phyloP scores from a whole-genome alignment of 1,284 basidiomycete genomes.

The Butyriboletus appendiculatus region DNA sequence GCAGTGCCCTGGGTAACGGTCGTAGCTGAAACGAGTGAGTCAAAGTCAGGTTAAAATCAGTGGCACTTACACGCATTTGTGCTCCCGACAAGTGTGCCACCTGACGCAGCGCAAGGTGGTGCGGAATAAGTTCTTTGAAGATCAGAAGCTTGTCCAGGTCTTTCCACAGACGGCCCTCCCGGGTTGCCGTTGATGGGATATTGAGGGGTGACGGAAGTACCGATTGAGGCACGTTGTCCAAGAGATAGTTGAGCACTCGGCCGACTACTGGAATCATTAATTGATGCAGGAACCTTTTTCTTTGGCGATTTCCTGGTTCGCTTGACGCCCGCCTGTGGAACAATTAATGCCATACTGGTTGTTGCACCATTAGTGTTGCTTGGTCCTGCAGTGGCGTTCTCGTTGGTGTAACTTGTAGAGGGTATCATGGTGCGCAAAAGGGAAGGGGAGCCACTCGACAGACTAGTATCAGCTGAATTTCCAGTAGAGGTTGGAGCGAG shows the following conservation, averaged over 20 bases:
- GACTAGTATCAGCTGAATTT: conserved; percentile 7
- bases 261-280: neutral
- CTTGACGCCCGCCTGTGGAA: neutral
- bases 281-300: conserved; percentile 3
- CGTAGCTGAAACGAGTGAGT: conserved; percentile 16
- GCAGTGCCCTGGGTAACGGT: conserved; percentile 3
- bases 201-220: conserved; percentile 18
- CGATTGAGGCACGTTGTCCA: conserved; percentile 4
- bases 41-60: neutral
- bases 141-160: neutral
- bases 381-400: conserved; percentile 1
- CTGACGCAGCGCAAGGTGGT: neutral
- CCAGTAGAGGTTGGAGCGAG: conserved; percentile 12
- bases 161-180: neutral
- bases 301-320: conserved; percentile 17
- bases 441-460: conserved; percentile 2
- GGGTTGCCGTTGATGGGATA: conserved; percentile 39
- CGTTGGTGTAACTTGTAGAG: neutral
- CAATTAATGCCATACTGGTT: neutral
- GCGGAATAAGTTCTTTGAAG: neutral
- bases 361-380: neutral
- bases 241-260: conserved; percentile 6
- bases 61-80: conserved; percentile 14
- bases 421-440: conserved; percentile 9
- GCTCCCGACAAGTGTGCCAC: conserved; percentile 2